A percentile compares a stretch with the other conserved stretches of the same genome.
These are phyloP conservation scores for Calendula officinalis DNA, from an alignment of 129 eudicot genomes.

Conservation along the genomic window DNA sequence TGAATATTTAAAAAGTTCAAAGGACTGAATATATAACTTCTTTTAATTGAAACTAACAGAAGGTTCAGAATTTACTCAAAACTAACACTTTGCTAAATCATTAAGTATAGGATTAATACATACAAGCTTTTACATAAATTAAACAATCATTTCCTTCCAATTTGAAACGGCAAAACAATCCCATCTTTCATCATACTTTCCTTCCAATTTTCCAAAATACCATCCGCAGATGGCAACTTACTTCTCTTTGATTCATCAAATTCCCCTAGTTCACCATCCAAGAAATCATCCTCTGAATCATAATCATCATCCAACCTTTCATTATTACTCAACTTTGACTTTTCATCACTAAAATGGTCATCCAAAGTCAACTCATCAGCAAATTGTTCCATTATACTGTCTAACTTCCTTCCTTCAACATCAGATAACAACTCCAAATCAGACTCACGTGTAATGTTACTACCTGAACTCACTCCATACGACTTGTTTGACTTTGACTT, in stretches of 20 bases:
- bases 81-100: neutral
- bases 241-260: slow-evolving; percentile 36
- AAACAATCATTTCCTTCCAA: slow-evolving; percentile 28
- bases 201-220: slow-evolving; percentile 79
- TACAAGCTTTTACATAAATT: slow-evolving; percentile 18
- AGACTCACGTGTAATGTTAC: neutral
- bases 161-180: slow-evolving; percentile 39
- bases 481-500: slow-evolving; percentile 27
- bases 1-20: too few relatives aligned
- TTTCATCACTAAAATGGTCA: slow-evolving; percentile 24
- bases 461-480: neutral
- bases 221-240: slow-evolving; percentile 59
- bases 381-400: slow-evolving; percentile 33
- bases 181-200: slow-evolving; percentile 52
- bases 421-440: slow-evolving; percentile 12
- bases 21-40: too few relatives aligned
- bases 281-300: slow-evolving; percentile 41
- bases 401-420: slow-evolving; percentile 15
- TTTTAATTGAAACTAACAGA: too few relatives aligned
- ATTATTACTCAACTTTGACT: slow-evolving; percentile 24
- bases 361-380: slow-evolving; percentile 29
- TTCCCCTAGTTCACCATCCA: slow-evolving; percentile 38
- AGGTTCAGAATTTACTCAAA: neutral
- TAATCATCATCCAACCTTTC: slow-evolving; percentile 31
- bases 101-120: slow-evolving; percentile 6